Base-by-base conservation (phyloP, 805 yeast species). In the Yarrowia sp. region DNA sequence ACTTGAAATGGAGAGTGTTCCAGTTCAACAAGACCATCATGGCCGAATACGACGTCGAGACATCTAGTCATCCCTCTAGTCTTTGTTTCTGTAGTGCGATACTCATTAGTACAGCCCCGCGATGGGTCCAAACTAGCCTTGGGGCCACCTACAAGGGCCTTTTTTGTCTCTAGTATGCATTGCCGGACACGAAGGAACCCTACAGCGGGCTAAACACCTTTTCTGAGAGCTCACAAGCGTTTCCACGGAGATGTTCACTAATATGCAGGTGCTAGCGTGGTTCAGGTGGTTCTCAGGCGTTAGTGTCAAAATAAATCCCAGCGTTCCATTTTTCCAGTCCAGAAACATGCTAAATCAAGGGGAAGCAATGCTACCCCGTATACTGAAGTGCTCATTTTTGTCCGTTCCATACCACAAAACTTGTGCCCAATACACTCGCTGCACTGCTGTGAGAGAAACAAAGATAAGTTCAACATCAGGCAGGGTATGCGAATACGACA, bases 241-340 rank as follows among this genome's bases (percentile, higher is more conserved):
- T 12, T 44, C 49, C 49, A 44, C 49, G 49, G 49, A 44, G 12
- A 16, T 10, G n/a, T 6, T 44, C 10, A 4, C 33, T 4, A 12
- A 27, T 27, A 44, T 44, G 49, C 49, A 44, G 49, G 49, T 44
- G 49, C 49, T 44, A 44, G 49, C 33, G 49, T 44, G 10, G 33
- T 27, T 44, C 22, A 1, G 16, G 16, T 25, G 19, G 16, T 44
- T 44, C 18, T 25, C 4, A 21, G 18, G 21, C 49, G 13, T 24
- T 44, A 44, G 49, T 10, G 49, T 33, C 18, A 44, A 44, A 44
- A 44, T 42, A 42, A 2, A 12, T 18, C 19, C 32, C 49, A 44
- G 49, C 49, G 33, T 44, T 44, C 49, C 49, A 44, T 44, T 10
- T 16, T 16, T 12, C 14, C 6, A 3, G 31, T 24, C 19, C 46